phyloP scores from a whole-genome alignment of 192 early-diverging fungal species.

The Anaeromyces robustus region DNA sequence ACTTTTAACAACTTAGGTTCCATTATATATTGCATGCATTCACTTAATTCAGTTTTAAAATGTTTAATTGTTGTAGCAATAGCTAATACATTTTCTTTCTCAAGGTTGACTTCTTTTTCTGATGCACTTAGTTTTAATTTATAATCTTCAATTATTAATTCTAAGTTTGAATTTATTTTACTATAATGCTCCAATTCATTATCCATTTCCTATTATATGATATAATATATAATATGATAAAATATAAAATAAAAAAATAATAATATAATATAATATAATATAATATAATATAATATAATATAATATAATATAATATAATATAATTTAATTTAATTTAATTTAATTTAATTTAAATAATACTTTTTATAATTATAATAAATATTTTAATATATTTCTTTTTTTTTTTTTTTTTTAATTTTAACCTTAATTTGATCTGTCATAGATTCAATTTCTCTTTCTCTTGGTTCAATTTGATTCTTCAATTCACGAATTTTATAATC shows the following conservation, averaged over 20 bases:
- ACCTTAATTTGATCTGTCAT: slow-evolving; percentile 49
- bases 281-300: too few species aligned
- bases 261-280: too few species aligned
- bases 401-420: not conserved
- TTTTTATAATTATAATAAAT: too few species aligned
- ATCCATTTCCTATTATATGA: slow-evolving; percentile 32
- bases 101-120: slow-evolving; percentile 35
- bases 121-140: slow-evolving; percentile 38
- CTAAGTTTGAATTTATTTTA: slow-evolving; percentile 31
- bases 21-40: slow-evolving; percentile 34
- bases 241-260: too few species aligned
- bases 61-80: slow-evolving; percentile 20
- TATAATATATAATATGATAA: slow-evolving; percentile 1
- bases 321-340: too few species aligned
- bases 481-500: slow-evolving; percentile 54
- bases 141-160: slow-evolving; percentile 32
- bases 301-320: too few species aligned
- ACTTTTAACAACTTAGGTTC: slow-evolving; percentile 45
- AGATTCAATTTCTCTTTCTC: slow-evolving; percentile 35
- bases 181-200: slow-evolving; percentile 40
- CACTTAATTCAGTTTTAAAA: slow-evolving; percentile 40
- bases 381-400: too few species aligned
- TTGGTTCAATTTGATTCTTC: slow-evolving; percentile 43
- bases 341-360: too few species aligned
- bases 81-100: slow-evolving; percentile 17